Evolutionary conservation across 768 basidiomycete genomes (phyloP).

Genomic region (Boletus edulis): DNA sequence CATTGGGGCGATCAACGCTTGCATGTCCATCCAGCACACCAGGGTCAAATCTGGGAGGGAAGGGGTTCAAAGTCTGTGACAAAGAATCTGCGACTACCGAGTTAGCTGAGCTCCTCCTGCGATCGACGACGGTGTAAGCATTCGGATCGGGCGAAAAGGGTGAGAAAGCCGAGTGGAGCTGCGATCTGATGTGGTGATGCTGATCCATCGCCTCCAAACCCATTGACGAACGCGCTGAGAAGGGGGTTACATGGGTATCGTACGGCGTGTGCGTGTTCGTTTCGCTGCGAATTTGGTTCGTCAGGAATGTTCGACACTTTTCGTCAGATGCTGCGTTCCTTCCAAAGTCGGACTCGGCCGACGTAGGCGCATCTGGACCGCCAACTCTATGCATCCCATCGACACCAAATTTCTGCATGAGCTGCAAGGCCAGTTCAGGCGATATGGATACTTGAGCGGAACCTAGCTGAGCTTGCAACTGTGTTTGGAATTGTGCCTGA

Average conservation of each 20-base stretch:
- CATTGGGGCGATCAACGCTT: slow-evolving; percentile 35
- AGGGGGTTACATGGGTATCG: slow-evolving; percentile 22
- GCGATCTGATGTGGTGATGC: slow-evolving; percentile 20
- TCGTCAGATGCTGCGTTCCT: slow-evolving; percentile 24
- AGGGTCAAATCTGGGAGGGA: slow-evolving; percentile 48
- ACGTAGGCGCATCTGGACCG: slow-evolving; percentile 9
- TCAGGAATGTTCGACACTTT: slow-evolving; percentile 19
- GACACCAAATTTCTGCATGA: slow-evolving; percentile 55
- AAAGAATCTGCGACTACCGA: slow-evolving; percentile 40
- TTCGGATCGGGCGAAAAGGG: slow-evolving; percentile 81
- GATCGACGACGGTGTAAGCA: slow-evolving; percentile 35
- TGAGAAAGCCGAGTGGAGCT: slow-evolving; percentile 46
- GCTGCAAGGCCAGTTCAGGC: slow-evolving; percentile 60
- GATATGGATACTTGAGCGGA: slow-evolving; percentile 37
- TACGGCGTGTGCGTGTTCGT: slow-evolving; percentile 14
- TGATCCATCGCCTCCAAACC: slow-evolving; percentile 15
- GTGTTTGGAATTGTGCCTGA: slow-evolving; percentile 44
- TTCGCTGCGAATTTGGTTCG: slow-evolving; percentile 21
- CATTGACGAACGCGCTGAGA: slow-evolving; percentile 10
- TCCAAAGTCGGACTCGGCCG: slow-evolving; percentile 8
- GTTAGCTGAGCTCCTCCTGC: slow-evolving; percentile 36
- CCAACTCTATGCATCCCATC: slow-evolving; percentile 36
- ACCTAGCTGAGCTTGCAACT: slow-evolving; percentile 32
- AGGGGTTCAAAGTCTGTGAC: slow-evolving; percentile 49
- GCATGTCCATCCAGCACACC: slow-evolving; percentile 37